These are phyloP conservation scores for Pouteria glomerata DNA, from an alignment of 148 eudicot genomes.

Conservation along the genomic window DNA sequence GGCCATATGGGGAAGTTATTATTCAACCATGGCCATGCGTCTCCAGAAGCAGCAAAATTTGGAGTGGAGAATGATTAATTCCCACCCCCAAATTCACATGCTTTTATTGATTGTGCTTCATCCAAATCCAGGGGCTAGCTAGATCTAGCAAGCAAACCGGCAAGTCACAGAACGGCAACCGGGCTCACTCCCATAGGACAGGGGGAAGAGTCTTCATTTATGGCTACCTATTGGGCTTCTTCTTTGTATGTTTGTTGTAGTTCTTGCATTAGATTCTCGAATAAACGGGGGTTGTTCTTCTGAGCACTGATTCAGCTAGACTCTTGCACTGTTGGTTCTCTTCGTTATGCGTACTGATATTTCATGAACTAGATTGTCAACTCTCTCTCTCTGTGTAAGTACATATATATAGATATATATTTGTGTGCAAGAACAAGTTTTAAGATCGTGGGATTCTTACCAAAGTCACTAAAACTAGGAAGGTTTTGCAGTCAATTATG, in stretches of 20 bases:
- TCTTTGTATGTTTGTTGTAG: not conserved
- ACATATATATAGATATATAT: no score
- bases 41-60: constrained; percentile 14
- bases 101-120: no score
- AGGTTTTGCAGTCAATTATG: no score
- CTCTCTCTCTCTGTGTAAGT: not conserved
- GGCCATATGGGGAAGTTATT: not conserved
- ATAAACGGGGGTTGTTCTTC: not conserved
- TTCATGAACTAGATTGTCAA: no score
- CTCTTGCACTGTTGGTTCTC: no score
- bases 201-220: constrained; percentile 12
- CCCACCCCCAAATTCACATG: constrained; percentile 12
- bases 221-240: constrained; percentile 10
- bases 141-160: constrained; percentile 17
- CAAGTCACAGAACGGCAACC: constrained; percentile 30
- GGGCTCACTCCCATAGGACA: constrained; percentile 12
- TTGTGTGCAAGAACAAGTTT: no score
- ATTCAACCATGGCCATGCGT: no score
- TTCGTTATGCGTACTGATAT: no score
- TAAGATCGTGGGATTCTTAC: no score
- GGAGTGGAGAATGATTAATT: not conserved
- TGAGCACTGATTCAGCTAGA: not conserved
- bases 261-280: not conserved
- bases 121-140: constrained; percentile 2
- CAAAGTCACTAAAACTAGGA: no score